phyloP scores from a whole-genome alignment of 176 grass and related monocot genomes.

The Aegilops umbellulata region DNA sequence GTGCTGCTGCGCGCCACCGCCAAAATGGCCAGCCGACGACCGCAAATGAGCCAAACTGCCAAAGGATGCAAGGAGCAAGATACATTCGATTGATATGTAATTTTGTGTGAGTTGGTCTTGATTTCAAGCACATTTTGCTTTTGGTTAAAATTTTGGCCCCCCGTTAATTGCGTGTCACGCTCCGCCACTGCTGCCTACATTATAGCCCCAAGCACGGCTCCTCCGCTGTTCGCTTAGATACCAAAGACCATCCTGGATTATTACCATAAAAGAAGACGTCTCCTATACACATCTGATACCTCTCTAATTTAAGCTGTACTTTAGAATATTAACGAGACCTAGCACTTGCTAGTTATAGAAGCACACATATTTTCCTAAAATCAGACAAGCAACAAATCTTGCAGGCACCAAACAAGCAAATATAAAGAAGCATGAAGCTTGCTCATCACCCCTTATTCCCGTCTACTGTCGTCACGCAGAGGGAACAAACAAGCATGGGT shows the following conservation, averaged over 20 bases:
- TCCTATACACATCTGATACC: background rate
- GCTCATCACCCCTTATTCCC: background rate
- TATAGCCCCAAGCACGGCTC: background rate
- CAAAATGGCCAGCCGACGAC: no score
- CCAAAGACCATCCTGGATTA: constrained; percentile 21
- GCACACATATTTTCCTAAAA: background rate
- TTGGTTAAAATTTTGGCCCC: no score
- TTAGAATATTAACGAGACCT: background rate
- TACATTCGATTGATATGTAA: no score
- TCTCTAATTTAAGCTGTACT: background rate
- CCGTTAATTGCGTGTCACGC: no score
- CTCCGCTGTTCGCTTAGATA: background rate
- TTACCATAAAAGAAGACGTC: background rate
- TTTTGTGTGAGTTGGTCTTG: no score
- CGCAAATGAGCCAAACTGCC: no score
- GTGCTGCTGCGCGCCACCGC: no score
- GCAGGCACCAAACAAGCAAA: constrained; percentile 16
- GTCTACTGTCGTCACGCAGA: background rate
- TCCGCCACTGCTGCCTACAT: background rate
- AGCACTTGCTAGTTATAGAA: constrained; percentile 7
- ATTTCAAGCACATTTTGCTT: no score
- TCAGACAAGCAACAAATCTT: background rate
- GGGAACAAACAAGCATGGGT: constrained; percentile 6
- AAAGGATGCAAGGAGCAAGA: no score
- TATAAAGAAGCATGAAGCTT: constrained; percentile 18